Conservation (phyloP, 352 stramenopile genomes). For the Phytophthora kernoviae region DNA sequence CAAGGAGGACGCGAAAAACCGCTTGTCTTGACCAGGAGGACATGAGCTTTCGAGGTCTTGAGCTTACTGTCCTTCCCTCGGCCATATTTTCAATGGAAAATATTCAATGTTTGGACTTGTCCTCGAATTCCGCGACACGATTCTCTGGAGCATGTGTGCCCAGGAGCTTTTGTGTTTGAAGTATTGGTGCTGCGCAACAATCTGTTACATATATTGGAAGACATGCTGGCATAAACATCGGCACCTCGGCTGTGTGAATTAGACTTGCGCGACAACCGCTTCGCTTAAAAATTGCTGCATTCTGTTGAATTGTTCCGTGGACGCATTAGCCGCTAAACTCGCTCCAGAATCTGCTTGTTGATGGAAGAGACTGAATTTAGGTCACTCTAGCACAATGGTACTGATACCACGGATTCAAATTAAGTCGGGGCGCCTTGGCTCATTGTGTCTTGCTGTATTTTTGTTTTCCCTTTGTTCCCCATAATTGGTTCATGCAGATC, state of each 20-base stretch:
- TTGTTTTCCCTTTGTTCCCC: no score
- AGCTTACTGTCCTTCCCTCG: constrained; percentile 42
- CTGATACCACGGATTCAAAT: no score
- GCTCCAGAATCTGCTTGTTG: no score
- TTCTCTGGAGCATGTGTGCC: constrained; percentile 55
- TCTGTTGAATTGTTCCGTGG: no score
- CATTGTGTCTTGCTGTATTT: no score
- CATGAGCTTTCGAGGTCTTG: constrained; percentile 39
- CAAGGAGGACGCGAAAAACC: constrained; percentile 7
- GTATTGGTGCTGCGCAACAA: constrained; percentile 62
- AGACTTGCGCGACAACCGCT: constrained; percentile 58
- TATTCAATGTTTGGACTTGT: constrained; percentile 60
- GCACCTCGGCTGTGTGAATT: constrained; percentile 57
- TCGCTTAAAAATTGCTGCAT: no score
- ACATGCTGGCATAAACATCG: constrained; percentile 54
- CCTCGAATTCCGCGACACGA: constrained; percentile 57
- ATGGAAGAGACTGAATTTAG: no score
- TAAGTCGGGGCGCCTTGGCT: no score
- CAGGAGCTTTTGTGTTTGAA: constrained; percentile 48
- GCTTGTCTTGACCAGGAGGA: constrained; percentile 38
- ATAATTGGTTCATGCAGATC: no score
- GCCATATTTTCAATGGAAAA: constrained; percentile 62
- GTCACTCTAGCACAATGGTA: no score
- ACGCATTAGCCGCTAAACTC: no score
- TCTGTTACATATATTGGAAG: constrained; percentile 65